phyloP scores from a whole-genome alignment of 2,329 filamentous ascomycete genomes.

The Hypoxylon sp. region DNA sequence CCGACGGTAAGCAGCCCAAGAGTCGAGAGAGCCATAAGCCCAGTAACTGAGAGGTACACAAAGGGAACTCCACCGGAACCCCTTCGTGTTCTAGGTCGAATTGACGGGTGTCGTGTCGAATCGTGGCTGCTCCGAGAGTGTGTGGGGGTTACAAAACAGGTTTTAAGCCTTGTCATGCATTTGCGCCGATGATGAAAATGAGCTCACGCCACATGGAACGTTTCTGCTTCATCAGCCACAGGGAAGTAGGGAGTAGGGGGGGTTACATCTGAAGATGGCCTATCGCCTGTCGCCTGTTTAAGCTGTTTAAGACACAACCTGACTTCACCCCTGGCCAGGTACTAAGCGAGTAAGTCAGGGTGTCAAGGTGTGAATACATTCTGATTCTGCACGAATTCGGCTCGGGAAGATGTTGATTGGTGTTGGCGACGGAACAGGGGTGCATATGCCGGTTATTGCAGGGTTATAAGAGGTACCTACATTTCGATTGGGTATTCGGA shows the following conservation, averaged over 20 bases:
- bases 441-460: constrained; percentile 17
- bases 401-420: constrained; percentile 19
- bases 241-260: constrained; percentile 5
- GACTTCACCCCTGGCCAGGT: constrained; percentile 24
- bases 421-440: constrained; percentile 19
- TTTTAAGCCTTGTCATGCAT: constrained; percentile 32
- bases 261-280: constrained; percentile 1
- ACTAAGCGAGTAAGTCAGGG: constrained; percentile 1
- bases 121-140: constrained; percentile 19
- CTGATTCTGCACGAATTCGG: constrained; percentile 17
- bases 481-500: constrained; percentile 25
- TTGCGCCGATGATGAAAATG: constrained; percentile 29
- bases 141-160: constrained; percentile 39
- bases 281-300: constrained; percentile 4
- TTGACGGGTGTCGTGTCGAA: constrained; percentile 18
- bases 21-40: constrained; percentile 50
- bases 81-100: constrained; percentile 28
- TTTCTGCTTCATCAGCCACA: constrained; percentile 25
- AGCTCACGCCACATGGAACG: constrained; percentile 12
- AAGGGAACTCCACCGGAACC: constrained; percentile 39
- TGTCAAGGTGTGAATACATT: not conserved
- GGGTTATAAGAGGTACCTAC: constrained; percentile 12
- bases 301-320: constrained; percentile 19
- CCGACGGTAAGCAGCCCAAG: constrained; percentile 64
- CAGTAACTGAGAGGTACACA: constrained; percentile 35